Evolutionary conservation across 2,329 filamentous ascomycete genomes (phyloP).

Genomic region (Cercospora sesami): DNA sequence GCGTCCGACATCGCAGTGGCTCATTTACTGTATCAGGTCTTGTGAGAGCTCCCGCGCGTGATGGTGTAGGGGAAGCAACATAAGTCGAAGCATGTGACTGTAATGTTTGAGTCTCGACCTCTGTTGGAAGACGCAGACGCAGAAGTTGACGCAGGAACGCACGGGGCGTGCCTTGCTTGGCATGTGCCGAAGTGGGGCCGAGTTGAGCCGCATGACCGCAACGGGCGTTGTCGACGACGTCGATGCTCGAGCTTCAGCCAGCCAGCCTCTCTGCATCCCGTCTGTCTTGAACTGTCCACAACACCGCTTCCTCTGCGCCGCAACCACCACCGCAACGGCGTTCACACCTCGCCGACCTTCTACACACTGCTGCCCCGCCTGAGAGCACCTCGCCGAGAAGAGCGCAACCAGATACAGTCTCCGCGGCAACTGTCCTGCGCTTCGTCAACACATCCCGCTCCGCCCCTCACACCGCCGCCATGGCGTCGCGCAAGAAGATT

Average conservation of each 20-base stretch:
- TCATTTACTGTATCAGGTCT: not conserved
- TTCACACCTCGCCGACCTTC: not conserved
- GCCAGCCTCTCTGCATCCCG: not conserved
- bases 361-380: not conserved
- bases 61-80: not conserved
- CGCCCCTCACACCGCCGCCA: slow-evolving; percentile 19
- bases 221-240: not conserved
- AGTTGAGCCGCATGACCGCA: slow-evolving; percentile 7
- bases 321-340: not conserved
- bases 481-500: slow-evolving; percentile 44
- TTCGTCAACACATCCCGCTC: not conserved
- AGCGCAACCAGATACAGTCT: not conserved
- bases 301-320: not conserved
- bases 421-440: not conserved
- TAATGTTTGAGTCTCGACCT: not conserved
- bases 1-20: not conserved
- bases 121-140: not conserved
- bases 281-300: not conserved
- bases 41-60: not conserved
- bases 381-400: not conserved
- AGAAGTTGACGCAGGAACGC: slow-evolving; percentile 1
- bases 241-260: not conserved
- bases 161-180: not conserved
- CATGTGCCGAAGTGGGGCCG: not conserved
- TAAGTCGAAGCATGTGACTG: not conserved